These are phyloP conservation scores for Pulveroboletus sp. DNA, from an alignment of 768 basidiomycete genomes.

Conservation along the genomic window DNA sequence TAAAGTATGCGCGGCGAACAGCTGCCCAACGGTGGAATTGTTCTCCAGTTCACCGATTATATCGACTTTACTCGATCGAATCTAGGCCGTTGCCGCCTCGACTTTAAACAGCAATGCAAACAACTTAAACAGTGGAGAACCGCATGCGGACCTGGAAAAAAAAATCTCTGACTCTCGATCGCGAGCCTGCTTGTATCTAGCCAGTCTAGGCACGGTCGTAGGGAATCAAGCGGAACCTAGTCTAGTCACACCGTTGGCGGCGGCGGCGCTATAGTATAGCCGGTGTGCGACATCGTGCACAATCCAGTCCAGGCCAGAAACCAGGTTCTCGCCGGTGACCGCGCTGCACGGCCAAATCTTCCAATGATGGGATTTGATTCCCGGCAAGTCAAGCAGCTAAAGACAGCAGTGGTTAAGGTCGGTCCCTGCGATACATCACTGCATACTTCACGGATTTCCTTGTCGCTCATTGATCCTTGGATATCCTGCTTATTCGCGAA, in stretches of 20 bases:
- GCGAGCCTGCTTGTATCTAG: conserved; percentile 2
- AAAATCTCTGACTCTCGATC: conserved; percentile 10
- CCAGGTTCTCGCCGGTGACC: conserved; percentile 80
- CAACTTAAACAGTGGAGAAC: conserved; percentile 8
- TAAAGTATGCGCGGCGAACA: conserved; percentile 8
- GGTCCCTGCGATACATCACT: neutral
- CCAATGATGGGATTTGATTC: conserved; percentile 89
- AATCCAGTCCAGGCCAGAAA: conserved; percentile 88
- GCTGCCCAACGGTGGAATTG: neutral
- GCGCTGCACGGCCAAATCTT: conserved; percentile 91
- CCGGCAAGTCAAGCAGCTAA: conserved; percentile 76
- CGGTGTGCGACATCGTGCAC: conserved; percentile 85
- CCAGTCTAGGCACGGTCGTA: conserved; percentile 11
- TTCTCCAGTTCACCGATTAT: conserved; percentile 8
- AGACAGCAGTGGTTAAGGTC: conserved; percentile 6
- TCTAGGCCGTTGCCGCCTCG: conserved; percentile 8
- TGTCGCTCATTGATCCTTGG: conserved; percentile 75
- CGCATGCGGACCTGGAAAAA: conserved; percentile 8
- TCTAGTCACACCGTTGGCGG: conserved; percentile 1
- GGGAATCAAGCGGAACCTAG: conserved; percentile 4
- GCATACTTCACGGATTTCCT: conserved; percentile 82
- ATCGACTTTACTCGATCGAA: conserved; percentile 3
- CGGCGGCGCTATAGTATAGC: conserved; percentile 72
- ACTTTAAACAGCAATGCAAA: conserved; percentile 10
- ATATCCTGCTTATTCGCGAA: conserved; percentile 99